Base-by-base conservation (phyloP, 164 flowering plant species). In the Vitis labrusca region DNA sequence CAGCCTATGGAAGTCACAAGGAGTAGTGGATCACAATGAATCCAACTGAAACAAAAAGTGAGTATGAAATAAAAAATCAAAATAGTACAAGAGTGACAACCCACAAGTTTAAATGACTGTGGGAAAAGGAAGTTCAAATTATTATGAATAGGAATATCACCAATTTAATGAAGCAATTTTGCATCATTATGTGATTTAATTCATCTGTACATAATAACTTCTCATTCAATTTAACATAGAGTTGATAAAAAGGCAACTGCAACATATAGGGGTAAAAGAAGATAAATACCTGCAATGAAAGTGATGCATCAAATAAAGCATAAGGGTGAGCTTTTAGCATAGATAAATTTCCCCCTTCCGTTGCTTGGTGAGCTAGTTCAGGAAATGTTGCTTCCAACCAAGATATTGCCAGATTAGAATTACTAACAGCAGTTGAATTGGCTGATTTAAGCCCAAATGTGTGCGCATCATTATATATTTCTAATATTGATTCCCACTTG, bases 321-420 rank as follows among this genome's bases (percentile, higher is more conserved):
- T 84, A 76, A 29, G 93, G 88, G 71, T 73, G 92, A 65, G 98
- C 88, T 81, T 76, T 88, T 61, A 91, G 17, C 27, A 80, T 76
- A 74, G 73, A 61, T 4, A 72, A 62, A 65, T 78, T 80, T 59
- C 71, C 80, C 61, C 77, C 82, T 73, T 79, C 82, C 15, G 61
- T 49, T 66, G 66, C 73, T 79, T 82, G 79, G 16, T 77, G 74
- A 59, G 70, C 66, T 64, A 93, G 71, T 68, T 88, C 94, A 56
- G 97, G 91, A 85, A 96, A 96, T 68, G 93, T 90, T 62, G 89
- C 86, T 85, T 93, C 97, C 81, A 93, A 81, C 99, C 99, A 93
- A 80, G 88, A 82, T 69, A 96, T 85, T 72, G 97, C 99, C 69
- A 87, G 65, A 72, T 76, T 90, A 61, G 95, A 86, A 79, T 88